Percentiles rank a stretch among this genome's conserved stretches.
phyloP scores from a whole-genome alignment of 208 protist species.

The Lotmaria passim region DNA sequence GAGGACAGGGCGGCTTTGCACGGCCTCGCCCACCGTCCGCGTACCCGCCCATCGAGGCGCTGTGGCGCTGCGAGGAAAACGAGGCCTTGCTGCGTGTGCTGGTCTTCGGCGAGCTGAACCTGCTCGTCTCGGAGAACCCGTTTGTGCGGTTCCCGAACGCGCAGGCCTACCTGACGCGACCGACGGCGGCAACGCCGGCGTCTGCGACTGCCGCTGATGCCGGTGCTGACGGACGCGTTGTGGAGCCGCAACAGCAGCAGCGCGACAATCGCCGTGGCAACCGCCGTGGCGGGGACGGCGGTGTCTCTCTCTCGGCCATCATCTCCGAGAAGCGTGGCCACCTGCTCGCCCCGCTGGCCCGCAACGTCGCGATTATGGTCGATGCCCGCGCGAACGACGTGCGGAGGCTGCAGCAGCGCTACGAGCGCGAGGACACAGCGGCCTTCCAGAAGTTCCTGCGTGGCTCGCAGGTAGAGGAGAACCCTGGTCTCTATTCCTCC shows the following conservation, averaged over 20 bases:
- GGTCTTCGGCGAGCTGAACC: slow-evolving; percentile 88
- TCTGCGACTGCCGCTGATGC: slow-evolving; percentile 21
- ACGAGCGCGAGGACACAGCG: slow-evolving; percentile 79
- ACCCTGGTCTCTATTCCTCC: slow-evolving; percentile 55
- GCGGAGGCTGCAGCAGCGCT: slow-evolving; percentile 74
- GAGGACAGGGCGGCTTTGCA: not conserved
- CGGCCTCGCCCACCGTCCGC: slow-evolving; percentile 36
- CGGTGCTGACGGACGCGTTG: not conserved
- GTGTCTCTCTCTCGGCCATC: slow-evolving; percentile 64
- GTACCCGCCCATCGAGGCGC: slow-evolving; percentile 76
- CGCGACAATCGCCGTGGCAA: slow-evolving; percentile 4
- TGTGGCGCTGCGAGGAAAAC: slow-evolving; percentile 86
- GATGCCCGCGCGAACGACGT: slow-evolving; percentile 75
- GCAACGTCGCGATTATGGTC: slow-evolving; percentile 54
- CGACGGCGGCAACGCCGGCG: slow-evolving; percentile 33
- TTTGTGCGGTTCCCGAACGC: slow-evolving; percentile 84
- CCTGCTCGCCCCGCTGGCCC: slow-evolving; percentile 58
- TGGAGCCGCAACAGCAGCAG: slow-evolving; percentile 8
- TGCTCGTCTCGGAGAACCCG: slow-evolving; percentile 82
- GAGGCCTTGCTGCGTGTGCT: slow-evolving; percentile 74
- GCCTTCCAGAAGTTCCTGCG: slow-evolving; percentile 67
- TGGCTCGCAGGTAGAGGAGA: slow-evolving; percentile 45
- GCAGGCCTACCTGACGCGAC: slow-evolving; percentile 68
- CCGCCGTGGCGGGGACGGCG: slow-evolving; percentile 28
- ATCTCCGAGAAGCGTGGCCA: slow-evolving; percentile 75